Evolutionary conservation across 139 green algal genomes (phyloP), one percentile per base, ranked within the genome.

Genomic region (Chlamydomonas incerta): DNA sequence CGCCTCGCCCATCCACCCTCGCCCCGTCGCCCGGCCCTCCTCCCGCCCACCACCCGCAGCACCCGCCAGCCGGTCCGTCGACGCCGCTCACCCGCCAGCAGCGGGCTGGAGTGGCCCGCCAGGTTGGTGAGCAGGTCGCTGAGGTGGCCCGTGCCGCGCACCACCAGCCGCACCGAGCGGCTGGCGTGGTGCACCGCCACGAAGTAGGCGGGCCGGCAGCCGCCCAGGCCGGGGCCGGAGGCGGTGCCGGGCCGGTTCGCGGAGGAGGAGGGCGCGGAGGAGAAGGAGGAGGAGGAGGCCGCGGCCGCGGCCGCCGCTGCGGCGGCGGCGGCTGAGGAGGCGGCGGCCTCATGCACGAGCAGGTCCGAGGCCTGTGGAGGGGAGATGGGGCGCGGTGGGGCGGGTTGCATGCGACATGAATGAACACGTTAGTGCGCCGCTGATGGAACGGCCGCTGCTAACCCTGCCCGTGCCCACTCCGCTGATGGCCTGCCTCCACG

Each of bases 151-250:
- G 50, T 65, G 80, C 80, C 80, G 17, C 80, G 80, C 26, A 85
- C 66, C 11, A 85, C 80, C 50, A 85, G 34, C 31, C 66, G 47
- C 73, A 85, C 52, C 3, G 41, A 60, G 21, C 80, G 80, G 80
- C 52, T 70, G 31, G 47, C 33, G 10, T 58, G 66, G 55, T 85
- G 50, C 58, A 85, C 13, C 5, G 67, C 80, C 5, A 37, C 26
- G 52, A 77, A 85, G 80, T 77, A 85, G 47, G 67, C 80, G 26
- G 80, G 80, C 24, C 80, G 33, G 37, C 21, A 75, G n/a, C 55
- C 79, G 23, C 21, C 10, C 20, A 66, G 9, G n/a, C 17, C n/a
- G n/a, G 65, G 20, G 0, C 31, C 31, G 34, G n/a, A 57, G n/a
- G 31, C 47, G 41, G 41, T 18, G 75, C 29, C 29, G 75, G n/a